Percentiles rank a stretch among this genome's conserved stretches.
Conservation (phyloP, 2,329 filamentous ascomycete species). For the Fusarium sp. region DNA sequence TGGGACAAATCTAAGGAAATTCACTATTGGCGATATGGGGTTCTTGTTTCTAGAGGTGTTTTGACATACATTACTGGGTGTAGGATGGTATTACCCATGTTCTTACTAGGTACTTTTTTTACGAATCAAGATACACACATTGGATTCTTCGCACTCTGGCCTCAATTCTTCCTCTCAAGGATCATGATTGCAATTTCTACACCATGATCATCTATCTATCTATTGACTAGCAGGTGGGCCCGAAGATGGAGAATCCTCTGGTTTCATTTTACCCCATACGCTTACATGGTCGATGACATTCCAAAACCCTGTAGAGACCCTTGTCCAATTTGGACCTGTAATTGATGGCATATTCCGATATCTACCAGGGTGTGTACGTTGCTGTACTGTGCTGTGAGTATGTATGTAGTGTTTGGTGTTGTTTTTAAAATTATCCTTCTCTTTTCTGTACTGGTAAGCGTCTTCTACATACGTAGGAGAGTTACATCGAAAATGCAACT, state of each 20-base stretch:
- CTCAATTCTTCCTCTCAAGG: background rate
- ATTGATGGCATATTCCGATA: background rate
- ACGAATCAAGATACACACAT: slow-evolving; percentile 25
- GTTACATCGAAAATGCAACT: background rate
- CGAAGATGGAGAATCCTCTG: slow-evolving; percentile 6
- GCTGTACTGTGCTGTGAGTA: background rate
- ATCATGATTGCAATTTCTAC: background rate
- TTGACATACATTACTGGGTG: background rate
- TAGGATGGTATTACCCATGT: slow-evolving; percentile 6
- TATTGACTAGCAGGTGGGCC: background rate
- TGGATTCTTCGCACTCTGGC: background rate
- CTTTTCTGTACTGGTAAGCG: background rate
- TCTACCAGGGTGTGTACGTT: slow-evolving; percentile 1
- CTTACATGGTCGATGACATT: slow-evolving; percentile 24
- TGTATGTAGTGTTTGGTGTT: background rate
- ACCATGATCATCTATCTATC: background rate
- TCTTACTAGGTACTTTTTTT: background rate
- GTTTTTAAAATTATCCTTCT: background rate
- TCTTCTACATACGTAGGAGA: background rate
- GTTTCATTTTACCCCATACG: slow-evolving; percentile 24
- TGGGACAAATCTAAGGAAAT: slow-evolving; percentile 10
- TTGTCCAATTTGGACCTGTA: slow-evolving; percentile 19
- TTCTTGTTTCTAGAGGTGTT: slow-evolving; percentile 19
- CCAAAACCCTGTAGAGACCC: slow-evolving; percentile 15
- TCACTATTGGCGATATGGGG: slow-evolving; percentile 19